Percentiles rank a stretch among this genome's conserved stretches.
Evolutionary conservation across 2,329 filamentous ascomycete genomes (phyloP).

Genomic region (Colletotrichum camelliae): DNA sequence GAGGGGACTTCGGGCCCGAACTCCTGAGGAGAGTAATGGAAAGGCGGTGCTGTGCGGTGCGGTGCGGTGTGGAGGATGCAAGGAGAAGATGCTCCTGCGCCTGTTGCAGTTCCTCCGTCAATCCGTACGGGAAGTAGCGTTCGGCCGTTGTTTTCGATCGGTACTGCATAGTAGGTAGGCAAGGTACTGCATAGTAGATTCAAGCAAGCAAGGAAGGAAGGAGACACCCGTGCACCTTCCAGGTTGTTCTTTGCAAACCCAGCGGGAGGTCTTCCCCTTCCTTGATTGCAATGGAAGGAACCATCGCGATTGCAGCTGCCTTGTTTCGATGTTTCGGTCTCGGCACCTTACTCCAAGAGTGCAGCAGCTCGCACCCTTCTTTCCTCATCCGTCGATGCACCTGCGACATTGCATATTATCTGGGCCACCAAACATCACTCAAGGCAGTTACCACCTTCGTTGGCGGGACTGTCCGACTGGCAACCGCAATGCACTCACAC

Average conservation of each 20-base stretch:
- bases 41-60: neutral
- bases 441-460: neutral
- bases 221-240: neutral
- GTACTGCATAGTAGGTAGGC: no score
- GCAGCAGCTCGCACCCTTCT: neutral
- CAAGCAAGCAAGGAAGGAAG: neutral
- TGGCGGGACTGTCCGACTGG: neutral
- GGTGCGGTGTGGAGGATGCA: neutral
- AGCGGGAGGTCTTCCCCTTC: neutral
- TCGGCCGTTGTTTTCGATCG: neutral
- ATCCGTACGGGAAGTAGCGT: neutral
- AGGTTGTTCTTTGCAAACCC: neutral
- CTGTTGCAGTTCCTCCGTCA: neutral
- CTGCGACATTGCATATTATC: neutral
- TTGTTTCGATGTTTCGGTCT: neutral
- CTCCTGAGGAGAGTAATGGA: neutral
- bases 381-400: neutral
- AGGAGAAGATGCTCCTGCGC: neutral
- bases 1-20: neutral
- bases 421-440: neutral
- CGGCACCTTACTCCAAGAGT: neutral
- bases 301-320: neutral
- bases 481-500: neutral
- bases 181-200: neutral
- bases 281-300: neutral